phyloP scores from a whole-genome alignment of 2,329 filamentous ascomycete species.

The Exophiala bonariae region DNA sequence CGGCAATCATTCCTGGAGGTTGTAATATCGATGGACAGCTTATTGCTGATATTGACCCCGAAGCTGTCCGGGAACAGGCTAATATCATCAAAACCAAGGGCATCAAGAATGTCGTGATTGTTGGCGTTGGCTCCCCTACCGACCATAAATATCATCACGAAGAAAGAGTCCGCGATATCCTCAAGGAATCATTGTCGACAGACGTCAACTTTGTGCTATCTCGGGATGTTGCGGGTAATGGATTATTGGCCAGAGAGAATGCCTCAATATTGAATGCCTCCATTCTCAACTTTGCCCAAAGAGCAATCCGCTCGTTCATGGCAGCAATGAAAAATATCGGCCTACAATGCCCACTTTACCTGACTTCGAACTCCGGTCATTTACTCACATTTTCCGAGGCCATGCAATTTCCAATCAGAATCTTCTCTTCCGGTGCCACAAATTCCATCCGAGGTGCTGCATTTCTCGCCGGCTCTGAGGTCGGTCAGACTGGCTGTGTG shows the following conservation, averaged over 20 bases:
- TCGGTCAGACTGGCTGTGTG: slow-evolving; percentile 48
- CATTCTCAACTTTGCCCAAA: slow-evolving; percentile 58
- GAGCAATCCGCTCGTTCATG: slow-evolving; percentile 58
- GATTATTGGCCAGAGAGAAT: slow-evolving; percentile 61
- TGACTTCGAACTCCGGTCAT: slow-evolving; percentile 66
- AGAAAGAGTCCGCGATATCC: slow-evolving; percentile 40
- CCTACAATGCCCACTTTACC: slow-evolving; percentile 56
- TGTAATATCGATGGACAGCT: slow-evolving; percentile 50
- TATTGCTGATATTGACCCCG: slow-evolving; percentile 37
- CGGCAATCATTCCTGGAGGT: slow-evolving; percentile 51
- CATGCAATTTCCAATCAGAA: slow-evolving; percentile 59
- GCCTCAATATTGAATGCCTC: slow-evolving; percentile 66
- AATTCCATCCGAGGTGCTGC: slow-evolving; percentile 66
- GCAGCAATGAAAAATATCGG: slow-evolving; percentile 52
- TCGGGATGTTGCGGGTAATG: slow-evolving; percentile 45
- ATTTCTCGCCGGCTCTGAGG: slow-evolving; percentile 56
- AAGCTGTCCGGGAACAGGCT: slow-evolving; percentile 40
- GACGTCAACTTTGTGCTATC: slow-evolving; percentile 45
- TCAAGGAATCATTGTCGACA: slow-evolving; percentile 36
- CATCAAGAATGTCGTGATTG: slow-evolving; percentile 42
- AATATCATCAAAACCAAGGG: slow-evolving; percentile 43
- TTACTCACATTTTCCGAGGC: slow-evolving; percentile 53
- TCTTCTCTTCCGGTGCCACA: slow-evolving; percentile 63
- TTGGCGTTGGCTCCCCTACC: slow-evolving; percentile 49
- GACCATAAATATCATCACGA: slow-evolving; percentile 45